Percentiles rank a stretch among this genome's conserved stretches.
phyloP scores from a whole-genome alignment of 192 early-diverging fungal species.

The Rhizophagus sp. region DNA sequence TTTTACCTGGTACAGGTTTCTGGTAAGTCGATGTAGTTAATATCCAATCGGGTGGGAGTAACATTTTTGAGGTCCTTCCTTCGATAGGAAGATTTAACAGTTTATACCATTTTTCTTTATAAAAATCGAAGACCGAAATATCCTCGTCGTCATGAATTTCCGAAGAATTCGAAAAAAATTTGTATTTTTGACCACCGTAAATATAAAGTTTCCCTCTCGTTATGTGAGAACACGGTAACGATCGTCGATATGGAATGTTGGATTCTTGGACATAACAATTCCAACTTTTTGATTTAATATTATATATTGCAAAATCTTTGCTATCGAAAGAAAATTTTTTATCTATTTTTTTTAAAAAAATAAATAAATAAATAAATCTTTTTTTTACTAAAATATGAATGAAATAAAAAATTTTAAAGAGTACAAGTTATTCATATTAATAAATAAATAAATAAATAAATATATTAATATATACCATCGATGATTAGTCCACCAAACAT shows the following conservation, averaged over 20 bases:
- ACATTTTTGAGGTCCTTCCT: not conserved
- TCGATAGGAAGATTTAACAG: not conserved
- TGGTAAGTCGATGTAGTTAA: not conserved
- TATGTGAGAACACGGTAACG: not conserved
- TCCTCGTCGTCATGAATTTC: constrained; percentile 19
- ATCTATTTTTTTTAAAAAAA: not conserved
- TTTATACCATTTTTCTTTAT: constrained; percentile 1
- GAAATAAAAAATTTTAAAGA: no score
- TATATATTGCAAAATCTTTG: constrained; percentile 13
- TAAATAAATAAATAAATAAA: no score
- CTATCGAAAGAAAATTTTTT: not conserved
- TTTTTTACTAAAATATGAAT: no score
- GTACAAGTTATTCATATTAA: no score
- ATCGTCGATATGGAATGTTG: constrained; percentile 14
- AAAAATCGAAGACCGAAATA: constrained; percentile 1
- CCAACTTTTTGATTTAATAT: not conserved
- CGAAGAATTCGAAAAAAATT: not conserved
- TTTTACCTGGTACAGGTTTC: not conserved
- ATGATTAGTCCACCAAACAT: not conserved
- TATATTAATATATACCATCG: no score
- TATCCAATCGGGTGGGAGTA: not conserved
- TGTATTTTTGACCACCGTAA: constrained; percentile 15
- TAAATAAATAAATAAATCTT: no score
- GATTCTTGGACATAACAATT: not conserved
- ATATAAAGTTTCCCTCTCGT: not conserved